Conservation (phyloP, 306 rosid genomes). For the Prunus persica region DNA sequence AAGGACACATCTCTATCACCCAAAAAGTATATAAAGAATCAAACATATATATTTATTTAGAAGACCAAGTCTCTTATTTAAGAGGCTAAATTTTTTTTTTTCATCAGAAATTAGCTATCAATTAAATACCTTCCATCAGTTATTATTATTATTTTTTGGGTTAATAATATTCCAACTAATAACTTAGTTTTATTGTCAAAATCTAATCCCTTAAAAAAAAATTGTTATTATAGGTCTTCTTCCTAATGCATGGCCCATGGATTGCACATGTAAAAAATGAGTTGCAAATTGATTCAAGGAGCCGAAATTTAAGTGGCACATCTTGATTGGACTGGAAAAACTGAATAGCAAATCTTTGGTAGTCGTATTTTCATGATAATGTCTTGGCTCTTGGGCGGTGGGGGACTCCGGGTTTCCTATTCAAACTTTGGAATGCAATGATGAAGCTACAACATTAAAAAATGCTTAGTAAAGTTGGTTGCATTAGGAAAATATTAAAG, state of each 20-base stretch:
- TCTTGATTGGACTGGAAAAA: neutral
- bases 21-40: neutral
- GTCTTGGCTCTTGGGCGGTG: constrained; percentile 29
- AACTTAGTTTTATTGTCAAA: neutral
- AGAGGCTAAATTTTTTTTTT: neutral
- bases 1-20: neutral
- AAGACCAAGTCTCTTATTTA: neutral
- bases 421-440: neutral
- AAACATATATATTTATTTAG: neutral
- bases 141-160: neutral
- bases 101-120: no score
- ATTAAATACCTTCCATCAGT: neutral
- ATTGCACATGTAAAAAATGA: neutral
- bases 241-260: neutral
- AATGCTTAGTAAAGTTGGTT: neutral
- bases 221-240: neutral
- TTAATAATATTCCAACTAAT: neutral
- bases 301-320: neutral
- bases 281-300: neutral
- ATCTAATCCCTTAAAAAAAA: neutral
- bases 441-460: neutral
- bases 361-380: constrained; percentile 20
- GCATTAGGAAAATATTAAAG: constrained; percentile 11
- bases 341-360: neutral
- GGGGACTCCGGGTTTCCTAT: constrained; percentile 27